Evolutionary conservation across 2,329 filamentous ascomycete species (phyloP).

Genomic region (Ophiostoma ips): DNA sequence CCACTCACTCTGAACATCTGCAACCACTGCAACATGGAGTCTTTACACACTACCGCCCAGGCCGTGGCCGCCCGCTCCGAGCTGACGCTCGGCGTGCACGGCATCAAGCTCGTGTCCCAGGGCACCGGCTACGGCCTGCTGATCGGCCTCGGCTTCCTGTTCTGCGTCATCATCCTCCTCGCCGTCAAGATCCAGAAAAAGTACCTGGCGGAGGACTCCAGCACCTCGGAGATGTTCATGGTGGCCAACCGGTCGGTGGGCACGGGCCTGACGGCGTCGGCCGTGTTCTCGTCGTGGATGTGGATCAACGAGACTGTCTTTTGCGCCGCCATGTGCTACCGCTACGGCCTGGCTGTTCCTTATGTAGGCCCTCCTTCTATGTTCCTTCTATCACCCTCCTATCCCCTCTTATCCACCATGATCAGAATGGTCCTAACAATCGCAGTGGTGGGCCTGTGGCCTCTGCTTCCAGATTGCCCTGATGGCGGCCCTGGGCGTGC

Average conservation of each 20-base stretch:
- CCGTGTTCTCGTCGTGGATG: slow-evolving; percentile 24
- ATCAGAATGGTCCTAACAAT: too few relatives aligned
- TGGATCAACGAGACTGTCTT: slow-evolving; percentile 31
- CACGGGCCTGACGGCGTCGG: slow-evolving; percentile 19
- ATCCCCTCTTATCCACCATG: too few relatives aligned
- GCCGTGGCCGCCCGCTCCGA: background rate
- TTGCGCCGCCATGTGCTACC: slow-evolving; percentile 21
- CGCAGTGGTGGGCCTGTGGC: slow-evolving; percentile 8
- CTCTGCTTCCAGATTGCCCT: slow-evolving; percentile 10
- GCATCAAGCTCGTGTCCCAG: slow-evolving; percentile 7
- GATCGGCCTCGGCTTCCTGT: slow-evolving; percentile 32
- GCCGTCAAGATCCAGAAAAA: slow-evolving; percentile 31
- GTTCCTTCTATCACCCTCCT: slow-evolving; percentile 29
- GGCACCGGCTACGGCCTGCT: slow-evolving; percentile 16
- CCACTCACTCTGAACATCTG: too few relatives aligned
- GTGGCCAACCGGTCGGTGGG: slow-evolving; percentile 21
- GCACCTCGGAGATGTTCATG: slow-evolving; percentile 32
- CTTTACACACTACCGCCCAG: background rate
- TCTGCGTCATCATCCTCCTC: slow-evolving; percentile 22
- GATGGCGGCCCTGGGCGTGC: slow-evolving; percentile 24
- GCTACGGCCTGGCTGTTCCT: slow-evolving; percentile 16
- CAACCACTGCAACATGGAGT: background rate
- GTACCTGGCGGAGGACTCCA: slow-evolving; percentile 28
- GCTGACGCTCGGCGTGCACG: slow-evolving; percentile 1
- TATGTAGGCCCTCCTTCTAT: slow-evolving; percentile 16